Evolutionary conservation across 257 asterid genomes (phyloP), one percentile per base, ranked within the genome.

Genomic region (Verbascum thapsus): DNA sequence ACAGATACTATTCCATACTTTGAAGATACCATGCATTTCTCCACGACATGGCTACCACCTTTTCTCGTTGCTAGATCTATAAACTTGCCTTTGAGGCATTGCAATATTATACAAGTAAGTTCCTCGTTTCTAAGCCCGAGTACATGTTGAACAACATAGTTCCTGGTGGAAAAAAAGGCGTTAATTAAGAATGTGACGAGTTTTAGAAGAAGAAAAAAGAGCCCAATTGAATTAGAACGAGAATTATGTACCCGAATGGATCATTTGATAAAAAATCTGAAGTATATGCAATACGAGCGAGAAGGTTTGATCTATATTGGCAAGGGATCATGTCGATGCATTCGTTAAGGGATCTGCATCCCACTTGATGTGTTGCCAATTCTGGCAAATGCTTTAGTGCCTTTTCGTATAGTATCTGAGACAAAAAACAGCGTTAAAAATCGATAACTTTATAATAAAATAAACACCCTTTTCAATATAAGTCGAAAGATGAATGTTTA

Each of bases 71-170:
- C 63, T 7, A 85, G 74, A 10, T 48, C 39, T 13, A 59, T 32
- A 41, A 40, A 72, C n/a, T 70, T 43, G 0, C 76, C 78, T 40
- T 26, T 0, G 0, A 85, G 79, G 6, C 16, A 0, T 1, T 0
- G 0, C 45, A 61, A 23, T 12, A 82, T 76, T 16, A 0, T 42
- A 0, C 0, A 1, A 0, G 13, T 74, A 1, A 72, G 17, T 0
- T 2, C 0, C 0, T 7, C 0, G n/a, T 61, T 12, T 4, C 16
- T 9, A 7, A 63, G 74, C 1, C 5, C 2, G 8, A 82, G 41
- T 4, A 66, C 75, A 1, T 65, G 43, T 63, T 85, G 89, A 58
- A 85, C 82, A 0, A 78, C 82, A 17, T 70, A 76, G 64, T 80
- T 85, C 72, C 86, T 83, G 71, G 7, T 41, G 1, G 32, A 5